Evolutionary conservation across 805 yeast genomes (phyloP).

Genomic region (Wickerhamomyces silvicola): DNA sequence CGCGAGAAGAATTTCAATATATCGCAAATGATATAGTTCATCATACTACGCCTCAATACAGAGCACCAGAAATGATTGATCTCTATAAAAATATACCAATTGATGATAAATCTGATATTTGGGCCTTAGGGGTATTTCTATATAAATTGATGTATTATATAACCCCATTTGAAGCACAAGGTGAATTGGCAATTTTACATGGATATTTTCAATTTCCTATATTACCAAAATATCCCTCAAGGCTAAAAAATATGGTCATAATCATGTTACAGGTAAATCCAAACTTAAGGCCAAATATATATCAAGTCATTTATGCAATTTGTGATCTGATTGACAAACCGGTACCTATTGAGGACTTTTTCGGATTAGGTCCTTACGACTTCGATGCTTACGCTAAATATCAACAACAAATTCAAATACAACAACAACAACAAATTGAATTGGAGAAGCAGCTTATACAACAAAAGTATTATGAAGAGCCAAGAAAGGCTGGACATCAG

Average conservation of each 20-base stretch:
- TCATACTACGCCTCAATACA: constrained; percentile 93
- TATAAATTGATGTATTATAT: constrained; percentile 88
- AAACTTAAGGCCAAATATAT: constrained; percentile 74
- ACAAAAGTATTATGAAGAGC: constrained; percentile 15
- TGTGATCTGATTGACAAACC: constrained; percentile 50
- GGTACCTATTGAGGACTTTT: constrained; percentile 39
- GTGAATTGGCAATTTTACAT: constrained; percentile 81
- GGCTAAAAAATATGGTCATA: constrained; percentile 66
- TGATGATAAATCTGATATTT: constrained; percentile 87
- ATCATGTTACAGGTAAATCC: constrained; percentile 84
- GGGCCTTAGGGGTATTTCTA: constrained; percentile 93
- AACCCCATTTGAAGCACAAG: constrained; percentile 85
- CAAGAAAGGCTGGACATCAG: constrained; percentile 9
- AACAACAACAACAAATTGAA: constrained; percentile 33
- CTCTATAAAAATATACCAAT: constrained; percentile 75
- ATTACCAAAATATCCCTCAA: constrained; percentile 61
- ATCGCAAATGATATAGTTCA: constrained; percentile 78
- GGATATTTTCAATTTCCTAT: constrained; percentile 75
- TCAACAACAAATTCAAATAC: constrained; percentile 32
- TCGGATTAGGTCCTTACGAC: constrained; percentile 45
- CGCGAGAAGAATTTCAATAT: constrained; percentile 64
- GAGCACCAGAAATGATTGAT: constrained; percentile 96
- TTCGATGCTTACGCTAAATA: constrained; percentile 49
- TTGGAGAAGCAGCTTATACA: constrained; percentile 12
- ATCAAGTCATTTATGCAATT: constrained; percentile 64